Percentiles rank a stretch among this genome's conserved stretches.
These are phyloP conservation scores for Cladosporium cucumerinum DNA, from an alignment of 2,329 filamentous ascomycete genomes.

Conservation along the genomic window DNA sequence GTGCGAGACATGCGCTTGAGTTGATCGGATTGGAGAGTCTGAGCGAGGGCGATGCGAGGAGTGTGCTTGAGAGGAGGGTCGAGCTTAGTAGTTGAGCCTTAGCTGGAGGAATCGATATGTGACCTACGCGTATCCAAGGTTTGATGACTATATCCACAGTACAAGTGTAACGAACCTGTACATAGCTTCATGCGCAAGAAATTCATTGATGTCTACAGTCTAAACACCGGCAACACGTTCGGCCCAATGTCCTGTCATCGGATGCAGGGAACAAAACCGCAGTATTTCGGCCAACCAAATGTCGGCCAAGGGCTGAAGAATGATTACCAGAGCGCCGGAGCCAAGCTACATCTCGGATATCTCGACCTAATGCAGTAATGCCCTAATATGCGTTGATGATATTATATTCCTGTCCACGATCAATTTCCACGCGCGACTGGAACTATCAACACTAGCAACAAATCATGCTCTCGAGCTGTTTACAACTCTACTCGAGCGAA, in stretches of 20 bases:
- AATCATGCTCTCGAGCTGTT: neutral
- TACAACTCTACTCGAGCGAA: neutral
- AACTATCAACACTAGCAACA: neutral
- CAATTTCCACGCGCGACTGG: neutral
- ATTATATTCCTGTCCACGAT: neutral
- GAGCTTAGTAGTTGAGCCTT: conserved; percentile 41
- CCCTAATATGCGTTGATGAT: neutral
- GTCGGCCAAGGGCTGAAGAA: neutral
- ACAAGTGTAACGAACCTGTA: neutral
- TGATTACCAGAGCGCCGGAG: neutral
- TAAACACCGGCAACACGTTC: neutral
- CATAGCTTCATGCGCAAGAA: neutral
- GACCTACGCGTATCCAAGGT: neutral
- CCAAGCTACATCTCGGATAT: neutral
- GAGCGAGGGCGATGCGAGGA: conserved; percentile 62
- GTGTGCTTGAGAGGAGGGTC: conserved; percentile 64
- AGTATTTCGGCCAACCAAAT: neutral
- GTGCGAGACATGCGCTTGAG: conserved; percentile 54
- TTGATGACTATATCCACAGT: too few species aligned
- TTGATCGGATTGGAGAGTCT: conserved; percentile 59
- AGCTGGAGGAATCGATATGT: neutral
- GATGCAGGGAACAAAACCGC: neutral
- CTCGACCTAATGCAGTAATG: neutral
- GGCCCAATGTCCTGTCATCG: neutral
- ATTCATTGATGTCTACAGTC: neutral